phyloP scores from a whole-genome alignment of 768 basidiomycete species.

The Peribolospora kevripleyi region DNA sequence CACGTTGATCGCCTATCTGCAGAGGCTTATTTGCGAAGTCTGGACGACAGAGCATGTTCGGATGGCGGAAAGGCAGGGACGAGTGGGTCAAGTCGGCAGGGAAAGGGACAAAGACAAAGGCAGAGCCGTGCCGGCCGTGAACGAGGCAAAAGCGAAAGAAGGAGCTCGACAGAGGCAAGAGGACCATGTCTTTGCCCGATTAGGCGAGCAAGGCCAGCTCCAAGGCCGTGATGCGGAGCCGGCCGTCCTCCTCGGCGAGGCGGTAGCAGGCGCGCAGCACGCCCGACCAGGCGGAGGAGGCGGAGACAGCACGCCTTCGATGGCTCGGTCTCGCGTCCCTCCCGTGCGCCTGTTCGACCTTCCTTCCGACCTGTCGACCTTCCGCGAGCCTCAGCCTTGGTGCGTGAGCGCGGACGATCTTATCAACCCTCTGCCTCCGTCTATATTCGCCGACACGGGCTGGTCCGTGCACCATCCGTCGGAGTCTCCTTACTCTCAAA shows the following conservation, averaged over 20 bases:
- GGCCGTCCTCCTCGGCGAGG: neutral
- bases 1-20: slow-evolving; percentile 70
- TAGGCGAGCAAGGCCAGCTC: neutral
- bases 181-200: neutral
- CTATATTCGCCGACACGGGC: slow-evolving; percentile 76
- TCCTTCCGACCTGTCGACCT: slow-evolving; percentile 27
- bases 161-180: too few relatives aligned
- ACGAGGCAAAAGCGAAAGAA: too few relatives aligned
- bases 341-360: slow-evolving; percentile 38
- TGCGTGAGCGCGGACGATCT: slow-evolving; percentile 94
- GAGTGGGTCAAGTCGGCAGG: too few relatives aligned
- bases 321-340: slow-evolving; percentile 28
- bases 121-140: too few relatives aligned
- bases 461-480: slow-evolving; percentile 61
- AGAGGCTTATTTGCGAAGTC: slow-evolving; percentile 61
- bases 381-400: slow-evolving; percentile 68
- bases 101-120: too few relatives aligned
- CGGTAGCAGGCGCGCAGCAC: slow-evolving; percentile 15
- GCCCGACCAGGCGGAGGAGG: too few relatives aligned
- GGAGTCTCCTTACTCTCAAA: slow-evolving; percentile 21
- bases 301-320: too few relatives aligned
- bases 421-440: slow-evolving; percentile 86
- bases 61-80: neutral
- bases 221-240: neutral
- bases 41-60: slow-evolving; percentile 28